Evolutionary conservation across 345 rosid species (phyloP).

Genomic region (Reutealis trisperma): DNA sequence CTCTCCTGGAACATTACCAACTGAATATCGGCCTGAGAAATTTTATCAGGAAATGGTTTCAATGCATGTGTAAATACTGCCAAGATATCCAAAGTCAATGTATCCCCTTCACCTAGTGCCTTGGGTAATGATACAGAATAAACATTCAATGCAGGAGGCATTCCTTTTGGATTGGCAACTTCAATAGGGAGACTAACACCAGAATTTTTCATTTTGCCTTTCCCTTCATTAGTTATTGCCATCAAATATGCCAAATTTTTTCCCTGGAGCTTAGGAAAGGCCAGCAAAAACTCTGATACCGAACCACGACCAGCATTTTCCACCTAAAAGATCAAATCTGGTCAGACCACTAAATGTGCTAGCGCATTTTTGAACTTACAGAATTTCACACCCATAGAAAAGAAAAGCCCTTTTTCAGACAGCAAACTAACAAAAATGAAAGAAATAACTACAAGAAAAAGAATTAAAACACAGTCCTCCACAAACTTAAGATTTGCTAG

Average conservation of each 20-base stretch:
- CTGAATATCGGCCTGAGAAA: constrained; percentile 82
- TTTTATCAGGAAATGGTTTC: constrained; percentile 83
- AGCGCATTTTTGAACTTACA: not conserved
- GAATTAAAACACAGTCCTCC: not conserved
- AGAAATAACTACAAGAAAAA: not conserved
- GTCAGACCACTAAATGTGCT: not conserved
- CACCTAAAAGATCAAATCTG: constrained; percentile 39
- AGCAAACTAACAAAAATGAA: not conserved
- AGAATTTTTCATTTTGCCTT: constrained; percentile 60
- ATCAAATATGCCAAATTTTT: constrained; percentile 69
- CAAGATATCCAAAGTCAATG: constrained; percentile 60
- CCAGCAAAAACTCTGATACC: constrained; percentile 69
- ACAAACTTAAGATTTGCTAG: not conserved
- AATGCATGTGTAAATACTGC: constrained; percentile 62
- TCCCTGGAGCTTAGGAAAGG: constrained; percentile 68
- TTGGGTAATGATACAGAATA: constrained; percentile 68
- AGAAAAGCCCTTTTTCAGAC: not conserved
- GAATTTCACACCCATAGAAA: not conserved
- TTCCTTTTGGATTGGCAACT: constrained; percentile 42
- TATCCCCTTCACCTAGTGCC: constrained; percentile 55
- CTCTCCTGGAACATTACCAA: constrained; percentile 82
- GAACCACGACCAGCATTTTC: constrained; percentile 64
- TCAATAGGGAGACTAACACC: constrained; percentile 48
- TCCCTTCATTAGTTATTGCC: constrained; percentile 54
- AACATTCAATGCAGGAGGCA: constrained; percentile 58